These are phyloP conservation scores for Oryza officinalis DNA, from an alignment of 176 grass and related monocot genomes.

Conservation along the genomic window DNA sequence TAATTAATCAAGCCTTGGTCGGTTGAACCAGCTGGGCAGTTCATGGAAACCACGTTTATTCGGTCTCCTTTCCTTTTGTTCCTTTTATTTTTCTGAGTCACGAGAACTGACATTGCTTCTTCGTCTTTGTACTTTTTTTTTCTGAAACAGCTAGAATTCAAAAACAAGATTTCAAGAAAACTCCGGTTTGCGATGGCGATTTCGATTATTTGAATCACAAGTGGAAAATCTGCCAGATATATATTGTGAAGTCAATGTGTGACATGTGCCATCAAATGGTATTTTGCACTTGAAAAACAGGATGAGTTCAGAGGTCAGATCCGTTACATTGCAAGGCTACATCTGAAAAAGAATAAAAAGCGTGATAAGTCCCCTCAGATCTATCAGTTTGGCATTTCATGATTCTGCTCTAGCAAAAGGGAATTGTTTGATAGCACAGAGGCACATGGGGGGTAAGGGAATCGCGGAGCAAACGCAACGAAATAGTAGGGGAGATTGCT, in stretches of 20 bases:
- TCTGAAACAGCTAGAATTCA: conserved; percentile 31
- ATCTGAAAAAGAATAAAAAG: not conserved
- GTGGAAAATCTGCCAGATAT: not conserved
- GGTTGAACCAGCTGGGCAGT: conserved; percentile 31
- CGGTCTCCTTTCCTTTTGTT: not conserved
- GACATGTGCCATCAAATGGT: not conserved
- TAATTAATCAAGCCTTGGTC: conserved; percentile 27
- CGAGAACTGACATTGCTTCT: conserved; percentile 33
- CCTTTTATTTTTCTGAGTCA: not conserved
- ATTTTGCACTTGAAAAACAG: not conserved
- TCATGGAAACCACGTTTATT: conserved; percentile 55
- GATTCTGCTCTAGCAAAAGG: conserved; percentile 26
- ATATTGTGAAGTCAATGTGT: conserved; percentile 20
- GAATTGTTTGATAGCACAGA: conserved; percentile 39
- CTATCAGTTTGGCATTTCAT: conserved; percentile 40
- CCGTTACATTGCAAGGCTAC: not conserved
- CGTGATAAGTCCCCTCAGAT: conserved; percentile 18
- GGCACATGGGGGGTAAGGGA: conserved; percentile 39
- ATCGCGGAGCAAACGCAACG: conserved; percentile 40
- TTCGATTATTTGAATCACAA: not conserved
- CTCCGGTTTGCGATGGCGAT: not conserved
- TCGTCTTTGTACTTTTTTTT: conserved; percentile 29
- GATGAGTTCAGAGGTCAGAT: conserved; percentile 11
- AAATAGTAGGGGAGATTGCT: conserved; percentile 33
- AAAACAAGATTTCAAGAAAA: not conserved